Base-by-base conservation (phyloP, 1,284 basidiomycete genomes). In the Exsudoporus floridanus region DNA sequence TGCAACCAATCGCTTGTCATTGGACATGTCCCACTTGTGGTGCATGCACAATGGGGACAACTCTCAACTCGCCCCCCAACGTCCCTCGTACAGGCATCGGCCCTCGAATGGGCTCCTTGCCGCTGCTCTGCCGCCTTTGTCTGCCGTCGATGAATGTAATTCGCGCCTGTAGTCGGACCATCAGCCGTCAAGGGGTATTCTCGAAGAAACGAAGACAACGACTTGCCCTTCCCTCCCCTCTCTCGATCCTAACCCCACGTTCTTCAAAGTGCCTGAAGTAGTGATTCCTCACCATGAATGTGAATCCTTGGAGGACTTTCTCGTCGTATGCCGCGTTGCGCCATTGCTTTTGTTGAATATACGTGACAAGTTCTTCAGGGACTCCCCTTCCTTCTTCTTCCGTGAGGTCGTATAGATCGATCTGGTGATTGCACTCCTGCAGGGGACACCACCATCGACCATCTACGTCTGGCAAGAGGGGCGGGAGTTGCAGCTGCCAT, bases 381-480 rank as follows among this genome's bases (percentile, higher is more conserved):
- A 50, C 52, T 13, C 23, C 67, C 56, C 14, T 52, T 19, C 34
- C 50, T 13, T 67, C 56, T 35, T 70, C 59, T 19, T 57, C 46
- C 13, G 46, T 55, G 46, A 68, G 59, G 28, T 55, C 36, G 42
- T 63, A 44, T 33, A 68, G 46, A 50, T 71, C 52, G 37, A 70
- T 65, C 12, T 55, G 49, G 38, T 67, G 47, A 21, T 45, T 28
- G 42, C 66, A 68, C 13, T 19, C 49, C 28, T 34, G 45, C 41
- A 70, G 36, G 6, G 63, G 66, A 39, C 66, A 71, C 57, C 62
- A 61, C 66, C 66, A 68, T 38, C 67, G 68, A 16, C 67, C 65
- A 46, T 71, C 65, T 2, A 63, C 57, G 40, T 70, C 67, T 21
- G 69, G 70, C 33, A 77, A 60, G 4, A 52, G 46, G n/a, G 77